A percentile compares a stretch with the other conserved stretches of the same genome.
Conservation (phyloP, 306 rosid genomes). For the Acmispon strigosus region DNA sequence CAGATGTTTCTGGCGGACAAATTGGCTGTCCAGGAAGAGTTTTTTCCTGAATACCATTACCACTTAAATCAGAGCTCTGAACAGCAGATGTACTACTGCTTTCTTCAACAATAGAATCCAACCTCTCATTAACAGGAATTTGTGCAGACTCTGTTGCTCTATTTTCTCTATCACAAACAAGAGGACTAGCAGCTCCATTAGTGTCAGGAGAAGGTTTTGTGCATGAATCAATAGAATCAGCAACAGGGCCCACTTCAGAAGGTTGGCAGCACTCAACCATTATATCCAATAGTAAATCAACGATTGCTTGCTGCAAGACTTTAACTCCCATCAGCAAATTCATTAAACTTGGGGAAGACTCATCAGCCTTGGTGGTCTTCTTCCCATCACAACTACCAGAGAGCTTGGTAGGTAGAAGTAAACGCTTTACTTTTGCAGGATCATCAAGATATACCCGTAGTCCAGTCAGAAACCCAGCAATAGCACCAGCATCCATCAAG, state of each 20-base stretch:
- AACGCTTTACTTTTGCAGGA: conserved; percentile 95
- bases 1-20: conserved; percentile 85
- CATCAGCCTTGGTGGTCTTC: conserved; percentile 64
- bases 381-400: conserved; percentile 77
- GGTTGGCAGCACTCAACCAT: conserved; percentile 99
- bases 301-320: conserved; percentile 94
- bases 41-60: conserved; percentile 40
- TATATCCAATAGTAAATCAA: conserved; percentile 95
- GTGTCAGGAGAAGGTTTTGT: conserved; percentile 55
- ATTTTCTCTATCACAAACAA: conserved; percentile 60
- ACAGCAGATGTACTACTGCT: conserved; percentile 68
- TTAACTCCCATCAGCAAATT: conserved; percentile 98
- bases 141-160: conserved; percentile 52
- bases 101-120: conserved; percentile 61
- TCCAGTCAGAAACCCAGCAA: conserved; percentile 96
- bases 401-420: conserved; percentile 94
- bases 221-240: conserved; percentile 55
- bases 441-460: conserved; percentile 99
- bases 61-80: conserved; percentile 76
- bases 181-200: conserved; percentile 49
- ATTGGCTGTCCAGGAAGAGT: conserved; percentile 60
- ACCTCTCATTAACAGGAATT: conserved; percentile 55
- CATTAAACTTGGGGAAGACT: conserved; percentile 96
- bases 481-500: conserved; percentile 95
- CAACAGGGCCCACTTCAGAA: conserved; percentile 60